Conservation (phyloP, 2,329 filamentous ascomycete species). For the Trichothecium roseum region DNA sequence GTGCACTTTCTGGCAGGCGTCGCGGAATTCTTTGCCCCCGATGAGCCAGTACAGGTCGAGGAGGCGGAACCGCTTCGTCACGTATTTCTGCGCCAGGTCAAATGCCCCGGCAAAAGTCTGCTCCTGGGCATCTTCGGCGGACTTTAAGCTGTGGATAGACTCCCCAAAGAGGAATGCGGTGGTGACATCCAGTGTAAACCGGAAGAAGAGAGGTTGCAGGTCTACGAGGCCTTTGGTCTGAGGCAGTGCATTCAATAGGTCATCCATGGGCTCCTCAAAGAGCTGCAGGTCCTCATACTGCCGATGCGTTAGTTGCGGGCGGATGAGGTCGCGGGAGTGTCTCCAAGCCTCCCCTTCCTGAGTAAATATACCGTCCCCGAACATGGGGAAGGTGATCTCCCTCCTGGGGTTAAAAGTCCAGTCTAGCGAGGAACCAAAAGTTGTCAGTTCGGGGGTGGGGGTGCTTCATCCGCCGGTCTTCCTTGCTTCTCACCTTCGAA, state of each 20-base stretch:
- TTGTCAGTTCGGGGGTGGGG: too few species aligned
- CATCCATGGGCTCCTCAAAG: not conserved
- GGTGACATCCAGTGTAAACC: slow-evolving; percentile 29
- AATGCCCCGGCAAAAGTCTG: slow-evolving; percentile 4
- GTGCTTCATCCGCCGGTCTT: slow-evolving; percentile 1
- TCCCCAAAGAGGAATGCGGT: slow-evolving; percentile 35
- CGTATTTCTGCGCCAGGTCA: slow-evolving; percentile 4
- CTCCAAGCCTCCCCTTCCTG: slow-evolving; percentile 2
- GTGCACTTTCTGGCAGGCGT: slow-evolving; percentile 6
- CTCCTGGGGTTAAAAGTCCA: not conserved
- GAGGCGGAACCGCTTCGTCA: slow-evolving; percentile 5
- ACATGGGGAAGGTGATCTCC: slow-evolving; percentile 14
- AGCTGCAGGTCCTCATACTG: slow-evolving; percentile 1
- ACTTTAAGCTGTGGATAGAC: not conserved
- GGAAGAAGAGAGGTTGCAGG: slow-evolving; percentile 32
- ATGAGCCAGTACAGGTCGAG: slow-evolving; percentile 5
- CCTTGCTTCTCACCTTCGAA: not conserved
- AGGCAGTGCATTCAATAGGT: not conserved
- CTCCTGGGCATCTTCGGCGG: slow-evolving; percentile 1
- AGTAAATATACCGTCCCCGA: slow-evolving; percentile 15
- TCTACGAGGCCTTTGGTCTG: slow-evolving; percentile 16
- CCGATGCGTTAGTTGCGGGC: slow-evolving; percentile 3
- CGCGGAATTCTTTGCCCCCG: slow-evolving; percentile 2
- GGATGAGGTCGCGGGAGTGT: slow-evolving; percentile 4
- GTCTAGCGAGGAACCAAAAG: too few species aligned